Evolutionary conservation across 352 stramenopile species (phyloP), one percentile per base, ranked within the genome.

Genomic region (Pythium phragmitis): DNA sequence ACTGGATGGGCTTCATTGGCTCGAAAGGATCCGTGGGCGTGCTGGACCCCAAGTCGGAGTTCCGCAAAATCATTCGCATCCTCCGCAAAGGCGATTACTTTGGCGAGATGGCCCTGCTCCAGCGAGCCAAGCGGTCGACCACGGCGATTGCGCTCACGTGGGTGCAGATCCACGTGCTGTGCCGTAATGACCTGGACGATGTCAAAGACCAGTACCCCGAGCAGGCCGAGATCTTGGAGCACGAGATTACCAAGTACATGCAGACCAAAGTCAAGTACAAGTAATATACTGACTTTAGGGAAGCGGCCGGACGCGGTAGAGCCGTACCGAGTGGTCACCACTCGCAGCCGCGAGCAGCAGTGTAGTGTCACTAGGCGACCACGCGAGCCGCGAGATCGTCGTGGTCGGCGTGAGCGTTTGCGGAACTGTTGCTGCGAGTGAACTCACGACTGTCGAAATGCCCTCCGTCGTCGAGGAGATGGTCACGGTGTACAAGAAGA

Each of bases 1-100:
- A 92, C 65, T 92, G 84, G 84, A 92, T 92, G 84, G 84, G 82
- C 8, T 91, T 92, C 52, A 90, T 91, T 49, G 81, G 81, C 16
- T 88, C 78, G 14, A 90, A 87, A 63, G 84, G 82, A 1, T 79
- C 72, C 1, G 81, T 91, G 2, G 82, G 80, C 13, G 71, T 92
- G n/a, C 66, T 92, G 4, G 82, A 89, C 45, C 82, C 82, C 4
- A 76, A 69, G 9, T 74, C 75, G 0, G 45, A 79, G 11, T 60
- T 33, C 11, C 67, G 76, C 17, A 81, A 84, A 39, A 84, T 92
- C 50, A 89, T 91, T 11, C 69, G 80, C n/a, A 87, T 91, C 19
- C 67, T 92, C 46, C 69, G 75, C 13, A 87, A 89, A 45, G 84
- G 84, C 23, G 81, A 92, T 33, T 92, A 91, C 61, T 89, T 92